A percentile compares a stretch with the other conserved stretches of the same genome.
phyloP scores from a whole-genome alignment of 2,329 filamentous ascomycete genomes.

The Diaporthe capsici region DNA sequence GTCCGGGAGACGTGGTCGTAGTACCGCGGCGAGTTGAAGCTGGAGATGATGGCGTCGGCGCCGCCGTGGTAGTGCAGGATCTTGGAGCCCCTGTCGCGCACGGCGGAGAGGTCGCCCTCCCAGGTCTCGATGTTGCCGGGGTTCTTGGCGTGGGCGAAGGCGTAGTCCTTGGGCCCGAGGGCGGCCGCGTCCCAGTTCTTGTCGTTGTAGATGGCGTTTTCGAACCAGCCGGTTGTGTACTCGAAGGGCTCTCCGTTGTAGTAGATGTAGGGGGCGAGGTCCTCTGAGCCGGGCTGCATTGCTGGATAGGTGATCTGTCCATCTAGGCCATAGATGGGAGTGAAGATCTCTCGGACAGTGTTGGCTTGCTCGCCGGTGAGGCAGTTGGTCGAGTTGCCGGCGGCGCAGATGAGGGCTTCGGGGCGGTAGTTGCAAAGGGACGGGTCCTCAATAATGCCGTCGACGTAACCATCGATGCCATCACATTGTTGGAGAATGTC shows the following conservation, averaged over 20 bases:
- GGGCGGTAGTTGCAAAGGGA: constrained; percentile 57
- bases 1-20: constrained; percentile 62
- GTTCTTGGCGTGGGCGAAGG: constrained; percentile 42
- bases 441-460: constrained; percentile 64
- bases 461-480: constrained; percentile 61
- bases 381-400: constrained; percentile 46
- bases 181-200: constrained; percentile 56
- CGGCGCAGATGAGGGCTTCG: constrained; percentile 51
- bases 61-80: constrained; percentile 62
- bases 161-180: constrained; percentile 55
- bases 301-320: constrained; percentile 64
- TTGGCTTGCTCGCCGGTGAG: constrained; percentile 52
- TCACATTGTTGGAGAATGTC: constrained; percentile 67
- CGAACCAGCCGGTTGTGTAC: constrained; percentile 63
- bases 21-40: constrained; percentile 61
- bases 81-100: constrained; percentile 57
- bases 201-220: constrained; percentile 63
- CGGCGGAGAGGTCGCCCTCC: constrained; percentile 54
- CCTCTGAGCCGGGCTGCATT: constrained; percentile 64
- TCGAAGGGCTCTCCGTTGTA: constrained; percentile 57
- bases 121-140: constrained; percentile 46
- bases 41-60: constrained; percentile 59
- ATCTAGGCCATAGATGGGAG: constrained; percentile 48
- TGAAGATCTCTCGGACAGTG: constrained; percentile 38
- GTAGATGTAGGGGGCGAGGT: constrained; percentile 54